These are phyloP conservation scores for Ascochyta clinopodiicola DNA, from an alignment of 2,329 filamentous ascomycete species.

Conservation along the genomic window DNA sequence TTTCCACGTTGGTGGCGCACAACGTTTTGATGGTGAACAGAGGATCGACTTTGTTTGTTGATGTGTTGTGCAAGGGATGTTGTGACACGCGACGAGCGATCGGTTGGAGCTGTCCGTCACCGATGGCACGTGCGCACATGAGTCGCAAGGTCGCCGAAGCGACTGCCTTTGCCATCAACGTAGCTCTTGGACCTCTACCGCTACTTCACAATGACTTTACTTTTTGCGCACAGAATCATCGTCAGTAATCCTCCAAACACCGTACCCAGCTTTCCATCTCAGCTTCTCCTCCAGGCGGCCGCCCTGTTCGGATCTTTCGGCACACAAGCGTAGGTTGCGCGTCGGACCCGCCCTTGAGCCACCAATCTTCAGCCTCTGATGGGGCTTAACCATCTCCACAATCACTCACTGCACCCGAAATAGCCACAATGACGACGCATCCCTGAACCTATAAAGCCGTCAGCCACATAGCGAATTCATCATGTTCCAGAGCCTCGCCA, in stretches of 20 bases:
- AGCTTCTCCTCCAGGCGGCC: background rate
- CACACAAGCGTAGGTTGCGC: conserved; percentile 20
- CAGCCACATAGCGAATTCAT: conserved; percentile 12
- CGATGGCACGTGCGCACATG: conserved; percentile 6
- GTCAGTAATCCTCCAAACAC: too few species aligned
- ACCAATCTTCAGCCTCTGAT: conserved; percentile 27
- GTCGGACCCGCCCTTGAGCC: conserved; percentile 21
- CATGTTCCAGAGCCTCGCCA: conserved; percentile 5
- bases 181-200: background rate
- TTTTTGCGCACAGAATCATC: background rate
- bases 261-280: background rate
- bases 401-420: conserved; percentile 6
- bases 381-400: conserved; percentile 18
- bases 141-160: background rate
- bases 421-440: conserved; percentile 14
- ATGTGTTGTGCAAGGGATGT: background rate
- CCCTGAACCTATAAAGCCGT: conserved; percentile 17
- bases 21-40: background rate
- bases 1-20: background rate
- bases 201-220: background rate
- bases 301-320: conserved; percentile 23
- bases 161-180: background rate
- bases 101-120: background rate
- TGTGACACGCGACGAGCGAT: background rate
- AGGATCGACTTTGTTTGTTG: background rate